phyloP scores from a whole-genome alignment of 331 rosid genomes.

The Pyracantha coccinea region DNA sequence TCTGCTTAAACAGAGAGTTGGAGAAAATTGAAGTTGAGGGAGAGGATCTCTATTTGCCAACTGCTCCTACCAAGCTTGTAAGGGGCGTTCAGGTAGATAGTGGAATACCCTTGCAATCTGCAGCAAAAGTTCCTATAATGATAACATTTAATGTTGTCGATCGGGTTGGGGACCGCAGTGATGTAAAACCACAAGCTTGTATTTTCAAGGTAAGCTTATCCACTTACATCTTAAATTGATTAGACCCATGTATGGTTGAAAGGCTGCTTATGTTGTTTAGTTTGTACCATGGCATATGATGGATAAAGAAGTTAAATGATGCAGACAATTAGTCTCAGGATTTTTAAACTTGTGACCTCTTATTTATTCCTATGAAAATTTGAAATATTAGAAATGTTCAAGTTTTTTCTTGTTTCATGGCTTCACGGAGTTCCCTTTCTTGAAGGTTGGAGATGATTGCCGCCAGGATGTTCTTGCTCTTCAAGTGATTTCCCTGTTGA shows the following conservation, averaged over 20 bases:
- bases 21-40: conserved; percentile 87
- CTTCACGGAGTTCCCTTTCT: conserved; percentile 27
- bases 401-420: conserved; percentile 5
- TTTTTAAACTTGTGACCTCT: not conserved
- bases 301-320: not conserved
- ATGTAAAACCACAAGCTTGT: conserved; percentile 86
- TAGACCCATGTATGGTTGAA: not conserved
- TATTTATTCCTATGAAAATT: not conserved
- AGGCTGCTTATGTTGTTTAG: not conserved
- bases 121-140: conserved; percentile 98
- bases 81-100: conserved; percentile 84
- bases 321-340: not conserved
- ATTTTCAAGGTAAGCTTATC: conserved; percentile 75
- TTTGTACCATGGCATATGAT: not conserved
- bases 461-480: conserved; percentile 99
- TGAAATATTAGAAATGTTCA: not conserved
- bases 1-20: conserved; percentile 58
- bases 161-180: conserved; percentile 66
- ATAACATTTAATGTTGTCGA: conserved; percentile 81
- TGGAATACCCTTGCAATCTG: conserved; percentile 96
- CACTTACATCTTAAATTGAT: not conserved
- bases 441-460: conserved; percentile 98
- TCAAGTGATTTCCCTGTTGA: conserved; percentile 91
- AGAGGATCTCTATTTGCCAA: conserved; percentile 89
- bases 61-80: conserved; percentile 85